phyloP scores from a whole-genome alignment of 768 basidiomycete genomes.

The Naganishia vaughanmartiniae region DNA sequence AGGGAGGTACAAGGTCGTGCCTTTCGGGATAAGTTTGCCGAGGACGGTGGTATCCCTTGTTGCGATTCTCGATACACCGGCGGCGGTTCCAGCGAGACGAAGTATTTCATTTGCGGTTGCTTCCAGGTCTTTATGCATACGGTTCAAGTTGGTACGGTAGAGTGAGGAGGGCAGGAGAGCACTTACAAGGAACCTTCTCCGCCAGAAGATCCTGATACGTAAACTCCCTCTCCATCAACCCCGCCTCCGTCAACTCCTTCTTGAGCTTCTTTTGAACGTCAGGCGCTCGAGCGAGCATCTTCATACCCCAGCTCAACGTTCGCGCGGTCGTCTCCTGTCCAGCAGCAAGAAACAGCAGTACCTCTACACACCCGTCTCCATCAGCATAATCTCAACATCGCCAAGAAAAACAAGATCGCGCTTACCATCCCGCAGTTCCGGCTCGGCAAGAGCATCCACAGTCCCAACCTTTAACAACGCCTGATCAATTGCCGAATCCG shows the following conservation, averaged over 20 bases:
- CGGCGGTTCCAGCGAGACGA: constrained; percentile 40
- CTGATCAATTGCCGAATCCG: constrained; percentile 47
- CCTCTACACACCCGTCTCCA: constrained; percentile 9
- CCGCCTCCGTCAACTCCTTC: constrained; percentile 19
- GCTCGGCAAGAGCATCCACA: constrained; percentile 40
- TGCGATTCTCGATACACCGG: constrained; percentile 37
- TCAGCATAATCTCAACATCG: neutral
- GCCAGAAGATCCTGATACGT: constrained; percentile 17
- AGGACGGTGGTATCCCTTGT: constrained; percentile 41
- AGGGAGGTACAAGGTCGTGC: constrained; percentile 36
- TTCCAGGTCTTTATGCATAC: constrained; percentile 40
- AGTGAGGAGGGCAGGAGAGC: too few species aligned
- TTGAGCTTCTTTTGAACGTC: constrained; percentile 8
- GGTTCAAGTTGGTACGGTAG: too few species aligned
- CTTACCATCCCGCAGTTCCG: constrained; percentile 39
- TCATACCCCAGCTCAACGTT: constrained; percentile 18
- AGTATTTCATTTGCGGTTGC: constrained; percentile 43
- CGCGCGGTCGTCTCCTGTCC: constrained; percentile 22
- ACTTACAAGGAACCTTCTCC: constrained; percentile 29
- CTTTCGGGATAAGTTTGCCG: constrained; percentile 41
- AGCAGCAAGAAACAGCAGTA: constrained; percentile 33
- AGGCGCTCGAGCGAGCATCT: constrained; percentile 5
- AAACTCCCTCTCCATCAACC: constrained; percentile 6
- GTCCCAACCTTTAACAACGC: constrained; percentile 39
- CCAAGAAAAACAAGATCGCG: too few species aligned